Base-by-base conservation (phyloP, 139 green algal species). In the Closterium sp. region DNA sequence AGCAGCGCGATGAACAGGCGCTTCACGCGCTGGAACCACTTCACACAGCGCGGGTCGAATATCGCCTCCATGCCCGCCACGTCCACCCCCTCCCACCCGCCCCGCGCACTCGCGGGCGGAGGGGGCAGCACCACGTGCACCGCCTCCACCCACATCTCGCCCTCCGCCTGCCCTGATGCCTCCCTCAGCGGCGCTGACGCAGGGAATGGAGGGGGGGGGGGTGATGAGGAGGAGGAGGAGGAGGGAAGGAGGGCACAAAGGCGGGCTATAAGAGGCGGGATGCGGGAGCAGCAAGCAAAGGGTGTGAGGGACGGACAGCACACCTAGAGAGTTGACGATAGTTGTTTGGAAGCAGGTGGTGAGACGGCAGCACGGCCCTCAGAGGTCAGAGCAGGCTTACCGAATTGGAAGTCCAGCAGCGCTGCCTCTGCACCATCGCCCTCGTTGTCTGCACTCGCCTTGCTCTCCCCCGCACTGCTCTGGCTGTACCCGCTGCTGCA, bases 101-200 rank as follows among this genome's bases (percentile, higher is more conserved):
- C 27, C 62, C 27, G n/a, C 29, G n/a, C 10, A 17, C n/a, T 17
- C 9, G n/a, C n/a, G 28, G 30, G 88, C 29, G 29, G 88, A 3
- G 62, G 38, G n/a, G 88, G 88, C 62, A 90, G 30, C n/a, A 90
- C 28, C n/a, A 90, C 27, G 28, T 90, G 88, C n/a, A 90, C 88
- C n/a, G 88, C 88, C 70, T 90, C 88, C 13, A 90, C 19, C 62
- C 62, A 79, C 62, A 24, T 79, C 13, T 79, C 62, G 13, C 62
- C 62, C 62, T 79, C 62, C 19, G 62, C 19, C 19, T 79, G 62
- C 17, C 62, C 19, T 22, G 62, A 79, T 6, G 62, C 17, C 62
- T 79, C 62, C 62, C 17, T 22, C 17, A 79, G 17, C 1, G 62
- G 62, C 24, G 62, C 62, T 79, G 62, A 7, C 2, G 62, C 62